phyloP scores from a whole-genome alignment of 73 alveolate species.

The Paramecium bursaria region DNA sequence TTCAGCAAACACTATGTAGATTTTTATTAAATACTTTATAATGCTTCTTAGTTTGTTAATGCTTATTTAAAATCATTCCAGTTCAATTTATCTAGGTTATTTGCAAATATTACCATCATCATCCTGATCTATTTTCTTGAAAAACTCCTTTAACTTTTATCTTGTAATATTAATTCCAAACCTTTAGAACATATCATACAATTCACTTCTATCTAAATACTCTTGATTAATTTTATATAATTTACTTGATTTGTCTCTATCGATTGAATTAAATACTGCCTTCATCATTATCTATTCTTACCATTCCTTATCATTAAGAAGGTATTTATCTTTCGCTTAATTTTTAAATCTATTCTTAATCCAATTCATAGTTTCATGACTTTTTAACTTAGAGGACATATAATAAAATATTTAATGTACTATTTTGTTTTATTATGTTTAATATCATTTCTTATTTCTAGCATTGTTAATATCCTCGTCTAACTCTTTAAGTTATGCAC shows the following conservation, averaged over 20 bases:
- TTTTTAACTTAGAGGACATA: conserved; percentile 37
- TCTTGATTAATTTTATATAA: neutral
- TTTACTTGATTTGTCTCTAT: conserved; percentile 51
- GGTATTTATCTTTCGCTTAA: conserved; percentile 17
- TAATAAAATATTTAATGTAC: conserved; percentile 48
- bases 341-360: conserved; percentile 11
- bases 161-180: conserved; percentile 45
- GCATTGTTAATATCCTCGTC: conserved; percentile 37
- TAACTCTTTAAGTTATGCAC: conserved; percentile 57
- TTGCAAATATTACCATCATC: conserved; percentile 30
- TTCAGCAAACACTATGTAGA: conserved; percentile 40
- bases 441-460: conserved; percentile 43
- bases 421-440: conserved; percentile 25
- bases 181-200: conserved; percentile 53
- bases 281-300: conserved; percentile 33
- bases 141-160: conserved; percentile 9
- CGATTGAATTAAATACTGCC: conserved; percentile 29
- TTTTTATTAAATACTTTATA: neutral
- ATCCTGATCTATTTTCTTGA: conserved; percentile 52
- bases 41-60: conserved; percentile 39
- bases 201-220: conserved; percentile 45
- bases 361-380: conserved; percentile 40
- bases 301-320: conserved; percentile 23
- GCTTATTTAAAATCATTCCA: conserved; percentile 65
- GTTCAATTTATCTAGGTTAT: conserved; percentile 27